Evolutionary conservation across 306 rosid genomes (phyloP).

Genomic region (Prinsepia uniflora): DNA sequence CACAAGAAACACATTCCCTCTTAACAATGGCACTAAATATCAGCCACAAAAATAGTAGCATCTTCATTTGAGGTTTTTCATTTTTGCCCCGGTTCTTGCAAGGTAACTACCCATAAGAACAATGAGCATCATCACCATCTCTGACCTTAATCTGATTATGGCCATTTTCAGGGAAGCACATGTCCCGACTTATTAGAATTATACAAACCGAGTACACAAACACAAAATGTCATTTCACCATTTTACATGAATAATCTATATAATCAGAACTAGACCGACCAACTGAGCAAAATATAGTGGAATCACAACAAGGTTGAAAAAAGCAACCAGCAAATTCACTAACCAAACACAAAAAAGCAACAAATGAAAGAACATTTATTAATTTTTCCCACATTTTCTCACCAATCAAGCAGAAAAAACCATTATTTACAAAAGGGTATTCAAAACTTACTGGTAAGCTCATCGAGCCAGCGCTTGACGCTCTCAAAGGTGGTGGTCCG

Average conservation of each 20-base stretch:
- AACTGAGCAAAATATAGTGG: neutral
- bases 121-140: neutral
- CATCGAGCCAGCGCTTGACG: constrained; percentile 81
- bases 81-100: neutral
- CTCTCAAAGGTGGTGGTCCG: constrained; percentile 56
- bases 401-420: constrained; percentile 4
- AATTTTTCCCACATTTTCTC: neutral
- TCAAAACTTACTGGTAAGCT: constrained; percentile 52
- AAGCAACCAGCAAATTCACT: neutral
- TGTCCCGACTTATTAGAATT: neutral
- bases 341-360: neutral
- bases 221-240: neutral
- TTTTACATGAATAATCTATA: neutral
- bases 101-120: neutral
- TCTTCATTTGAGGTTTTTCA: neutral
- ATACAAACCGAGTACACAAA: neutral
- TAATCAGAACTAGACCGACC: neutral
- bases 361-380: neutral
- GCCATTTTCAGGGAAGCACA: neutral
- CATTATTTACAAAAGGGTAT: neutral
- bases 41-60: constrained; percentile 8
- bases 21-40: neutral
- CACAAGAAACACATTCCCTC: neutral
- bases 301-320: neutral
- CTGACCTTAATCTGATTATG: neutral